Evolutionary conservation across 2,329 filamentous ascomycete genomes (phyloP), one percentile per base, ranked within the genome.

Genomic region (Aspergillus uvarum): DNA sequence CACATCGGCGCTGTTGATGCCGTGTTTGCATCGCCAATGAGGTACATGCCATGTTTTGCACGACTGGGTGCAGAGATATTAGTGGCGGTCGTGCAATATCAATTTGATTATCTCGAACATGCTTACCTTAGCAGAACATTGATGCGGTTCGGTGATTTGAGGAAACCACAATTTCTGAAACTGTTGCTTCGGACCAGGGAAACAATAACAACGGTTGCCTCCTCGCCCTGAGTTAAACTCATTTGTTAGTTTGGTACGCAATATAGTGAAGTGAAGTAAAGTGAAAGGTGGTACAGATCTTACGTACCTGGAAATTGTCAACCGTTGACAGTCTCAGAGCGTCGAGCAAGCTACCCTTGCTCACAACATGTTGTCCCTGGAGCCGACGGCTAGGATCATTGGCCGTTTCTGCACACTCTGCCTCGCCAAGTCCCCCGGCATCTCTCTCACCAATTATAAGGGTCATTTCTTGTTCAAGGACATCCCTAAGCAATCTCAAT

Each of bases 21-120:
- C 4, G 63, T 65, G 21, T 51, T 35, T 16, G 63, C 55, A 58
- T 65, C 50, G 5, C 63, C 62, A 26, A 65, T 61, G 5, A 65
- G 50, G 44, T 65, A 64, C 63, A 65, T 64, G 1, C 63, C 63
- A 35, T 65, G 61, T 35, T 62, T 56, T 5, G 63, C 63, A 48
- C 61, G 63, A 21, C 61, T 60, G 14, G 10, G 26, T 16, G 31
- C 6, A 5, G 21, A 4, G 8, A 12, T 50, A 47, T 52, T 24
- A 44, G n/a, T 24, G 19, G 2, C 21, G n/a, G 12, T 5, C 5
- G 4, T 10, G 22, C 29, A 12, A 5, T 32, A 2, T 19, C 5
- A 47, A 5, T 2, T 29, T 29, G 7, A 50, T 26, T 32, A 1
- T 19, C 14, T 7, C 5, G 16, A 10, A 7, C 10, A 32, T 16